Base-by-base conservation (phyloP, 2,329 filamentous ascomycete genomes). In the Pyrenophora teres region DNA sequence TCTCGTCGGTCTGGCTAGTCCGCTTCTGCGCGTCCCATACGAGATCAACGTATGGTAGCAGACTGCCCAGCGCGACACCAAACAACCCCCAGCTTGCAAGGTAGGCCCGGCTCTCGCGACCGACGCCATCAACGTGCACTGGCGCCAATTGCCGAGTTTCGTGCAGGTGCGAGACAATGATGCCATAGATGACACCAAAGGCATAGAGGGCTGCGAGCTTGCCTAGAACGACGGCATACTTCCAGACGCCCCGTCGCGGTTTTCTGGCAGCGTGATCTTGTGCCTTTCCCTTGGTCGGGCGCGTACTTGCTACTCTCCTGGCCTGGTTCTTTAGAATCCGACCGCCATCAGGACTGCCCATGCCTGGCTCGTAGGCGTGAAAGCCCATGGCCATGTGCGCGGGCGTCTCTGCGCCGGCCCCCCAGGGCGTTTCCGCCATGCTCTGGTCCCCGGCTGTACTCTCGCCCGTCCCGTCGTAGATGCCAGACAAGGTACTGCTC, bases 401-500 rank as follows among this genome's bases (percentile, higher is more conserved):
- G 2, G 89, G 89, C 0, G 88, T 90, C 68, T 89, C 84, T 27
- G 88, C 83, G 31, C 90, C 90, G 0, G 86, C 89, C 19, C 88
- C 90, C 87, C 88, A 94, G 2, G 90, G 90, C 9, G 88, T 92
- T 48, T 81, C 78, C 3, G 80, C 74, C 56, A 87, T 85, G 59
- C 85, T 84, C 36, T 55, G 42, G 16, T 65, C 65, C 15, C 59
- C 63, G 10, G 62, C 54, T 8, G 64, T 64, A 45, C 56, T 61
- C 10, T 52, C 53, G 36, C 60, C 63, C n/a, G 64, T 62, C 46
- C 70, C 70, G 40, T 70, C 87, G 78, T 96, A 99, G 66, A 99
- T 99, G 47, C 94, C 93, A 62, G 88, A 89, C 4, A 99, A 83
- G 0, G 94, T 96, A 2, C 91, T 92, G 8, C 89, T 87, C 3